Evolutionary conservation across 2,329 filamentous ascomycete species (phyloP), one percentile per base, ranked within the genome.

Genomic region (Xylaria digitata): DNA sequence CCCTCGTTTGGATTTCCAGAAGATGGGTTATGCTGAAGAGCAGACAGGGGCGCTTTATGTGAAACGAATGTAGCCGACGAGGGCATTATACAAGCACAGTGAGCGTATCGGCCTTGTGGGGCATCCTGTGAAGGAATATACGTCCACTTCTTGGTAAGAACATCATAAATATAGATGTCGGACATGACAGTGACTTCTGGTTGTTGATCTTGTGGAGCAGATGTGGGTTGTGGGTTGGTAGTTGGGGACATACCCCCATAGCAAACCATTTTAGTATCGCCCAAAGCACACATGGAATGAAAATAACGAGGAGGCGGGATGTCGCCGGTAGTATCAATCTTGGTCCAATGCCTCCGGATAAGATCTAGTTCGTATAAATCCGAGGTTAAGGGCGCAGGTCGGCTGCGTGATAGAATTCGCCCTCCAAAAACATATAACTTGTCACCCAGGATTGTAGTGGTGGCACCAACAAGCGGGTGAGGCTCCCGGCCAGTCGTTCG

Each of bases 401-500:
- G 89, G 70, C 89, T 95, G 71, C 93, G 85, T 15, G 96, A 97
- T 58, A 98, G 82, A 72, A 96, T 89, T 60, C 95, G 87, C 7
- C 96, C 96, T 53, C 96, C 96, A 82, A 98, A 99, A 3, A 98
- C 94, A 78, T 97, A 99, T 23, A 99, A 85, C 79, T 96, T 97
- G 79, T 99, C 96, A 32, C 95, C 96, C 1, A 99, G 80, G 54
- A 98, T 92, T 0, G 96, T 98, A 0, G 96, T 98, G 0, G 96
- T 97, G 5, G 96, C 95, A 37, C 96, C 96, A 0, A 99, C 96
- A 2, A 98, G 83, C 2, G 96, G 92, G 75, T 92, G 93, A 2
- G 96, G 96, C 76, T 98, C 94, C 68, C 90, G 89, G 42, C 96
- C 96, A 0, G 95, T 98, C 1, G 96, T 98, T 70, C 94, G 84